Evolutionary conservation across 192 early-diverging fungal genomes (phyloP).

Genomic region (Entrophospora sp.): DNA sequence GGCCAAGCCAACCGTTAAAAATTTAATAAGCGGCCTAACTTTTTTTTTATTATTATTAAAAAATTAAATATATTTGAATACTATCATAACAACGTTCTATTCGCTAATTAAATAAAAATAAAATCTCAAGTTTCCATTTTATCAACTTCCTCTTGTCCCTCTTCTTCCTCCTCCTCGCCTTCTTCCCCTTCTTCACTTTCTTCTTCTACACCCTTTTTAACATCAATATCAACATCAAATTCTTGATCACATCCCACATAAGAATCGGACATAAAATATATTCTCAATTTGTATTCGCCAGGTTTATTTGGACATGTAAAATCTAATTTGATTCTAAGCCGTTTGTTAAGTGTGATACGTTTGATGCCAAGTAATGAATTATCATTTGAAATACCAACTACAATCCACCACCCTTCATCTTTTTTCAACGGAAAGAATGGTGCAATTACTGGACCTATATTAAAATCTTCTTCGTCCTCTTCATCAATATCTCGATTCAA

Average conservation of each 20-base stretch:
- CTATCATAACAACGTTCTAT: too few relatives aligned
- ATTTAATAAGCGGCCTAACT: too few relatives aligned
- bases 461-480: slow-evolving; percentile 42
- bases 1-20: too few relatives aligned
- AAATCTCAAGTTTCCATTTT: background rate
- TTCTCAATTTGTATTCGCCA: slow-evolving; percentile 54
- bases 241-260: slow-evolving; percentile 97
- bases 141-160: slow-evolving; percentile 22
- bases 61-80: too few relatives aligned
- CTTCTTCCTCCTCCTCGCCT: too few relatives aligned
- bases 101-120: background rate
- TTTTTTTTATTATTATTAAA: too few relatives aligned
- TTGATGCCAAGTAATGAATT: slow-evolving; percentile 86
- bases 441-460: slow-evolving; percentile 77
- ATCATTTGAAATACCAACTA: slow-evolving; percentile 70
- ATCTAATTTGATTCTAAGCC: slow-evolving; percentile 62
- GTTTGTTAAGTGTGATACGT: slow-evolving; percentile 60
- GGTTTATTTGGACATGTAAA: slow-evolving; percentile 69
- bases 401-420: slow-evolving; percentile 97
- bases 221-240: slow-evolving; percentile 60
- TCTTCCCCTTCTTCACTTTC: slow-evolving; percentile 50
- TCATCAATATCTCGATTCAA: slow-evolving; percentile 80
- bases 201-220: slow-evolving; percentile 44
- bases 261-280: slow-evolving; percentile 91
- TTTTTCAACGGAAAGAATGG: slow-evolving; percentile 86